Base-by-base conservation (phyloP, 2,329 filamentous ascomycete genomes). In the Pseudogymnoascus verrucosus region DNA sequence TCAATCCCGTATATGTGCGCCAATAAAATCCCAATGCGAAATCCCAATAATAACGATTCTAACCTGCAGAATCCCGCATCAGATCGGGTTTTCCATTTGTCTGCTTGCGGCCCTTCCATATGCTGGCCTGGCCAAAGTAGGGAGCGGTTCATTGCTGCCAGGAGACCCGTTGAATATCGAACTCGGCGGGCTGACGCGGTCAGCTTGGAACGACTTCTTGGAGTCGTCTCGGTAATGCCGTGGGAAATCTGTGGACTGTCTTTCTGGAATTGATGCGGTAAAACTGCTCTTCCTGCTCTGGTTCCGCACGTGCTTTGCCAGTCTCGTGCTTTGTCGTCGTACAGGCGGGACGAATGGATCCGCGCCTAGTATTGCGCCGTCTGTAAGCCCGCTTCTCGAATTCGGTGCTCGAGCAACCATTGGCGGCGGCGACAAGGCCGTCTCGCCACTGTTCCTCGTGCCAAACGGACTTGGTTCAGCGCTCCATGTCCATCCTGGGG, bases 321-420 rank as follows among this genome's bases (percentile, higher is more conserved):
- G 73, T 16, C 83, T 79, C 3, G 82, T 82, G 2, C 79, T 76
- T 12, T 82, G 80, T 10, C 82, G 79, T 71, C 80, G 85, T 1
- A 81, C 76, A 10, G 77, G 75, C 6, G 80, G 73, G 31, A 88
- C 72, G 67, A 85, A 88, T 3, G 85, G 83, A 54, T 82, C 80
- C 64, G 83, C 85, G 36, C 85, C 85, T 4, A 84, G 84, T 2
- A 87, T 72, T 1, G 79, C 74, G 68, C 87, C 83, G 66, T 88
- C 85, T 2, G 85, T 88, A 5, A 88, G 78, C 14, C 85, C 85
- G 1, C 79, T 79, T 19, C 85, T 77, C n/a, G 85, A 78, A 68
- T 88, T 88, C 11, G 85, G 85, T 5, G 85, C 85, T 59, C 80
- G 77, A 11, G 84, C 84, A 28, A 85, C 75, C 8, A 85, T 79